phyloP scores from a whole-genome alignment of 2,329 filamentous ascomycete genomes.

The Curvularia eragrostidis region DNA sequence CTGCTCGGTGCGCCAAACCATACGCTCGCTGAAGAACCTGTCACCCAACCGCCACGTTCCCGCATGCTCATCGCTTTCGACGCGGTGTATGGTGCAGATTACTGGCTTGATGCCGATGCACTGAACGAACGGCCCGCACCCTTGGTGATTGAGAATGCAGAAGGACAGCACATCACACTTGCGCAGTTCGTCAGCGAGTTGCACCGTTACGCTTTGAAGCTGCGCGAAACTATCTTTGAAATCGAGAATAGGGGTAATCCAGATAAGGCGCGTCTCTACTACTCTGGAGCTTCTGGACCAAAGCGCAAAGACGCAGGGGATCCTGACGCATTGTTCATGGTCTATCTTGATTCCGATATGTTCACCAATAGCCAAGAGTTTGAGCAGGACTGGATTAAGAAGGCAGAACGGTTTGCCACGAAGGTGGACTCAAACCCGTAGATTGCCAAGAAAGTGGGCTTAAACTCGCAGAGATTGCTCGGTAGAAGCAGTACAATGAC shows the following conservation, averaged over 20 bases:
- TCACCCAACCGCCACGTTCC: not conserved
- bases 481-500: not conserved
- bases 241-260: not conserved
- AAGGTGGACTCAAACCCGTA: not conserved
- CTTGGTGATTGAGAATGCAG: not conserved
- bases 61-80: not conserved
- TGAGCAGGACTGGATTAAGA: constrained; percentile 1
- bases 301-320: not conserved
- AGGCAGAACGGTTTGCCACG: not conserved
- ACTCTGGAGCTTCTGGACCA: not conserved
- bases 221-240: not conserved
- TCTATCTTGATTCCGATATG: not conserved
- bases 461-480: not conserved
- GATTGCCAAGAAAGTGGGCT: not conserved
- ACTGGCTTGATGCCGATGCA: not conserved
- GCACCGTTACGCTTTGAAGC: not conserved
- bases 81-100: not conserved
- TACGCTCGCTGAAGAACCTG: not conserved
- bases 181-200: not conserved
- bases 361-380: not conserved
- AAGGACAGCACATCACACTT: not conserved
- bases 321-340: not conserved
- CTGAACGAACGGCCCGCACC: not conserved
- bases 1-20: not conserved
- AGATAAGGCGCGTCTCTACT: not conserved